Percentiles rank a stretch among this genome's conserved stretches.
These are phyloP conservation scores for Linnemannia hyalina DNA, from an alignment of 192 early-diverging fungal species.

Conservation along the genomic window DNA sequence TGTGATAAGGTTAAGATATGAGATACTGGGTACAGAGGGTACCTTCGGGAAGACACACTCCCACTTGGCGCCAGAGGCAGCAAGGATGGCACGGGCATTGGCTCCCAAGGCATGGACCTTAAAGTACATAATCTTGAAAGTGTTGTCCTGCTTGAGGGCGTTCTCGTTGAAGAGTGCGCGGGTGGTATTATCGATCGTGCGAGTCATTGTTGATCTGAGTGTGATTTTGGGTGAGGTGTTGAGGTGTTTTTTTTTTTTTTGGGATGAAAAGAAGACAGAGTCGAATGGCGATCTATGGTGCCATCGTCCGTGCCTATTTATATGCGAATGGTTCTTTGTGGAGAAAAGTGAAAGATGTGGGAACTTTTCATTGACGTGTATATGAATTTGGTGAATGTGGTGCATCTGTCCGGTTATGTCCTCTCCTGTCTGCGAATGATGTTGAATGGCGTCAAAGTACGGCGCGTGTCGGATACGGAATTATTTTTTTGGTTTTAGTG, in stretches of 20 bases:
- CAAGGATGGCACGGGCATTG: conserved; percentile 25
- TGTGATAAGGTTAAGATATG: not conserved
- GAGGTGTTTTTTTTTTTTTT: too few species aligned
- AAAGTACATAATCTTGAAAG: conserved; percentile 38
- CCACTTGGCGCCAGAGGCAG: conserved; percentile 32
- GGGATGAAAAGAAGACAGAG: not conserved
- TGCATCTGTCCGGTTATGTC: not conserved
- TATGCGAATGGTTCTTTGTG: conserved; percentile 64
- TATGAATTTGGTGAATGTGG: not conserved
- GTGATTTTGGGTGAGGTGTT: not conserved
- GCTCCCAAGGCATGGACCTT: conserved; percentile 18
- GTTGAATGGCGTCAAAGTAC: not conserved
- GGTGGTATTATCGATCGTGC: conserved; percentile 23
- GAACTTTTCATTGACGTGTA: not conserved
- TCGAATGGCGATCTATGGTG: too few species aligned
- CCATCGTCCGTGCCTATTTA: conserved; percentile 60
- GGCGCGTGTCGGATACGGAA: not conserved
- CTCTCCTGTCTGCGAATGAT: not conserved
- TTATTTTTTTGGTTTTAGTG: not conserved
- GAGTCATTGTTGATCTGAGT: conserved; percentile 13
- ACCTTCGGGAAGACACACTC: conserved; percentile 36
- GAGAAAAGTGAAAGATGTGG: not conserved
- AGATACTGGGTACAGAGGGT: not conserved
- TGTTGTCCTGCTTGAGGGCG: conserved; percentile 51
- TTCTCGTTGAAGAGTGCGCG: conserved; percentile 37